Base-by-base conservation (phyloP, 1,139 yeast species). In the Torulaspora pretoriensis region DNA sequence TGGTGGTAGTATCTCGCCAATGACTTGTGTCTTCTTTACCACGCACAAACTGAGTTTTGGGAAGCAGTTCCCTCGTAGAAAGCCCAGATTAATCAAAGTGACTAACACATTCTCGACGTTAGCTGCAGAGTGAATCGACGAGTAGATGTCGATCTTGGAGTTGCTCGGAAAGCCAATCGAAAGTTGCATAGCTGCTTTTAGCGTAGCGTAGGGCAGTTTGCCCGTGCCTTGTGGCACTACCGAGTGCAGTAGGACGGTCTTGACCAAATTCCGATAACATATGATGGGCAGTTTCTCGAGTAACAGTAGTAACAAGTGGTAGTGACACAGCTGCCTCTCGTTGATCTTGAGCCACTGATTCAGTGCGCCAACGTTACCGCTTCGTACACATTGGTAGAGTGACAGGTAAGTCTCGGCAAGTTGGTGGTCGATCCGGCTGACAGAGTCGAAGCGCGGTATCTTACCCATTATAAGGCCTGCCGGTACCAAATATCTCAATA, bases 61-160 rank as follows among this genome's bases (percentile, higher is more conserved):
- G 49, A 60, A 61, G 38, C 65, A 62, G 43, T 62, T 63, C 26
- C 65, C 68, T 42, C 63, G 53, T 17, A 62, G 42, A 30, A 61
- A 52, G 3, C 61, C 61, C 33, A 59, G 45, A 33, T 59, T 60
- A 35, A 60, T 61, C 7, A 63, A 52, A 4, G 65, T 60, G 3
- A 59, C 60, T 8, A 63, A 49, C 2, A 63, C 49, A 42, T 61
- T 60, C 40, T 61, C 64, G 5, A 52, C 60, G 37, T 56, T 55
- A n/a, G 45, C 49, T 4, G 60, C 45, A 3, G 46, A 46, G 35
- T 61, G 63, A 14, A 61, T 54, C n/a, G 51, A 48, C 17, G 54
- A 52, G 37, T 56, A 61, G 5, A 61, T 59, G 8, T 45, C 48
- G 4, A 48, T 38, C 6, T 40, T 41, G 8, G 31, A 16, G 12